phyloP scores from a whole-genome alignment of 2,329 filamentous ascomycete genomes.

The Penicillium psychrosexuale region DNA sequence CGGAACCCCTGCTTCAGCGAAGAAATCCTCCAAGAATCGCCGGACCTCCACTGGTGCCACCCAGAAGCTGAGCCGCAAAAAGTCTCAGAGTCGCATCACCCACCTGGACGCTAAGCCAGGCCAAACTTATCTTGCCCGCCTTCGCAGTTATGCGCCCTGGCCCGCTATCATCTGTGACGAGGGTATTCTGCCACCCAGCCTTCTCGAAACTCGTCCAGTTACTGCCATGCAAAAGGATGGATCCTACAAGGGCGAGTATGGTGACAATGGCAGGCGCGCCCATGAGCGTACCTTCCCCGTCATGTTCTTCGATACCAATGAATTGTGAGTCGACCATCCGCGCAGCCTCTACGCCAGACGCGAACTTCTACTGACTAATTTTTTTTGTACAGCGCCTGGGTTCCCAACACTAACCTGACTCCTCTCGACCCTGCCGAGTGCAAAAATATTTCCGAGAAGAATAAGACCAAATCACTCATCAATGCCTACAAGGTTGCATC shows the following conservation, averaged over 20 bases:
- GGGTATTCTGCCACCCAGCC: constrained; percentile 78
- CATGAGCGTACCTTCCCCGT: constrained; percentile 85
- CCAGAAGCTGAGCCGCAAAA: constrained; percentile 83
- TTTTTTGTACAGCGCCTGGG: constrained; percentile 69
- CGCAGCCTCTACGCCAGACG: background rate
- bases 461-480: constrained; percentile 76
- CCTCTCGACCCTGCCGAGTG: constrained; percentile 73
- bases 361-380: constrained; percentile 3
- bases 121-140: constrained; percentile 85
- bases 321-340: constrained; percentile 71
- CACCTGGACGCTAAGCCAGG: constrained; percentile 82
- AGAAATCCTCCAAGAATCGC: constrained; percentile 57
- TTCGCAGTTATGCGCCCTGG: constrained; percentile 95
- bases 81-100: constrained; percentile 67
- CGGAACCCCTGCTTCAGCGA: constrained; percentile 49
- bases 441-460: constrained; percentile 62
- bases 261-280: constrained; percentile 80
- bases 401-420: constrained; percentile 76
- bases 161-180: constrained; percentile 92
- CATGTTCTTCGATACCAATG: constrained; percentile 93
- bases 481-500: constrained; percentile 77
- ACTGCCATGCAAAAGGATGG: constrained; percentile 79
- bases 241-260: constrained; percentile 80
- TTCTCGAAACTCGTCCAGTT: constrained; percentile 76
- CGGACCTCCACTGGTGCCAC: constrained; percentile 67